Evolutionary conservation across 179 eudicot genomes (phyloP).

Genomic region (Beta macrorhiza): DNA sequence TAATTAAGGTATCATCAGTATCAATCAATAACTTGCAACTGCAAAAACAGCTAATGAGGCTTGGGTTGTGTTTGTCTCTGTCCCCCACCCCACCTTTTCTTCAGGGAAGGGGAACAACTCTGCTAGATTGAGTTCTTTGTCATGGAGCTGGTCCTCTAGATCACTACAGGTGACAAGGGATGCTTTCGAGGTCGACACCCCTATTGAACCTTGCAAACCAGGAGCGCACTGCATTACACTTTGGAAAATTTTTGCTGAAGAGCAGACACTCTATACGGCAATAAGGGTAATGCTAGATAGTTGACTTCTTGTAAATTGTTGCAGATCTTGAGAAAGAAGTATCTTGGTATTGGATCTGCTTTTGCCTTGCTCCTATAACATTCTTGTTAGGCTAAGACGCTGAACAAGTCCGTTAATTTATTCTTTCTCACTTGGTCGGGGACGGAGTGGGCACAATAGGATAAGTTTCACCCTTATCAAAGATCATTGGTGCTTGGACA

Average conservation of each 20-base stretch:
- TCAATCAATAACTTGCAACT: neutral
- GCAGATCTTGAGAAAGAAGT: neutral
- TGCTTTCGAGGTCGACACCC: constrained; percentile 28
- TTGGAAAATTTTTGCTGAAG: constrained; percentile 58
- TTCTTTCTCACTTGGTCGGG: too few species aligned
- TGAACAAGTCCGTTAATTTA: too few species aligned
- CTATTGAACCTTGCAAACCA: constrained; percentile 59
- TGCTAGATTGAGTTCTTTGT: constrained; percentile 55
- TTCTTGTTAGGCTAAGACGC: too few species aligned
- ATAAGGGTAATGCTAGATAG: constrained; percentile 52
- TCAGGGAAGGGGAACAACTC: constrained; percentile 68
- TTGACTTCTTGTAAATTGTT: neutral
- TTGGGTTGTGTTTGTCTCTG: neutral
- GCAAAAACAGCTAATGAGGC: neutral
- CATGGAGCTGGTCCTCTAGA: constrained; percentile 72
- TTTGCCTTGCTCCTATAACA: too few species aligned
- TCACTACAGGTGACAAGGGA: constrained; percentile 45
- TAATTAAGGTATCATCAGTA: neutral
- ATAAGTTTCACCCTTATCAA: too few species aligned
- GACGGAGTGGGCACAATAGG: too few species aligned
- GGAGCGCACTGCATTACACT: constrained; percentile 81
- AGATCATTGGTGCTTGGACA: neutral
- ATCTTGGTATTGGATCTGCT: too few species aligned
- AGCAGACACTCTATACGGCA: constrained; percentile 62
- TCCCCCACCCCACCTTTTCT: neutral